phyloP scores from a whole-genome alignment of 2,329 filamentous ascomycete genomes.

The Pseudohalonectria lignicola region DNA sequence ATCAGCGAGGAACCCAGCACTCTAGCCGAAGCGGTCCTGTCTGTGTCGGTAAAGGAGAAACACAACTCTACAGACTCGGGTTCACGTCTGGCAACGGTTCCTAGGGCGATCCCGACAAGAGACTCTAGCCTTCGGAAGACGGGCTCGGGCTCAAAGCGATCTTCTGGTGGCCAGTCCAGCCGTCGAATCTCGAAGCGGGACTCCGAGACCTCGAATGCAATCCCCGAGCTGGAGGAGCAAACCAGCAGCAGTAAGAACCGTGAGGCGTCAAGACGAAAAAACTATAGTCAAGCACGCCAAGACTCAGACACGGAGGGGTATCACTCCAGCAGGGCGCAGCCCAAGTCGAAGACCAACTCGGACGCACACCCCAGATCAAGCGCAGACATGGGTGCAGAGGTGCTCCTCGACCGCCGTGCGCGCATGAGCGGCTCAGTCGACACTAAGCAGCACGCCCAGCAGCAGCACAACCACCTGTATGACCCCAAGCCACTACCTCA shows the following conservation, averaged over 20 bases:
- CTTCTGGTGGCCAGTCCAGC: conserved; percentile 26
- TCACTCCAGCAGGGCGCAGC: too few relatives aligned
- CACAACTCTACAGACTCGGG: conserved; percentile 15
- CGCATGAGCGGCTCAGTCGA: background rate
- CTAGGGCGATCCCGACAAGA: conserved; percentile 49
- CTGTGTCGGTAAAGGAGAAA: conserved; percentile 9
- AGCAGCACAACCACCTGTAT: background rate
- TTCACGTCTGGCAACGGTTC: conserved; percentile 22
- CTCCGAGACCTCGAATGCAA: conserved; percentile 30
- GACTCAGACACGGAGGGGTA: too few relatives aligned
- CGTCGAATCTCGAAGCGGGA: conserved; percentile 36
- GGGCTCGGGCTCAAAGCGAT: conserved; percentile 38
- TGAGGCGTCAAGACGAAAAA: background rate
- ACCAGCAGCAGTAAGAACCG: background rate
- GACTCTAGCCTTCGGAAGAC: conserved; percentile 58
- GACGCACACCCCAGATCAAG: too few relatives aligned
- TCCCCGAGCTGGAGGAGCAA: conserved; percentile 14
- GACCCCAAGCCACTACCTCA: too few relatives aligned
- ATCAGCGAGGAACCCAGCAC: conserved; percentile 43
- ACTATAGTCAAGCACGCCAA: background rate
- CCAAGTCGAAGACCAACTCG: too few relatives aligned
- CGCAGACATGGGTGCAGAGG: background rate
- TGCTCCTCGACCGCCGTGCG: background rate
- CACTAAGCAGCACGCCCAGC: background rate
- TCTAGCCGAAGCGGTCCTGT: conserved; percentile 9